Base-by-base conservation (phyloP, 202 grass and related monocot species). In the Setaria italica region DNA sequence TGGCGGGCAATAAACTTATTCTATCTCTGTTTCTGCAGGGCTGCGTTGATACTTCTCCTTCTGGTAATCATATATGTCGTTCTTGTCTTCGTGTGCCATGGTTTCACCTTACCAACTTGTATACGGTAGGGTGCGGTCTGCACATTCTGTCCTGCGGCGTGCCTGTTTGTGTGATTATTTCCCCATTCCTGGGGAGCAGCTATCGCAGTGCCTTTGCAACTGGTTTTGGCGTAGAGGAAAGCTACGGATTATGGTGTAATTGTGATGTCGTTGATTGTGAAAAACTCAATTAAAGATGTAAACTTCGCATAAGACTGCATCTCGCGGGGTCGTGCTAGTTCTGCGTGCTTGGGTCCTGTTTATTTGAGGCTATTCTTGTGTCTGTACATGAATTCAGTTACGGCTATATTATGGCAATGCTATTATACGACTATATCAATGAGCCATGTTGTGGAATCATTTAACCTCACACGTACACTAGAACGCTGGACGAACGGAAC, bases 51-150 rank as follows among this genome's bases (percentile, higher is more conserved):
- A 81, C 55, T 99, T 67, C 77, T 99, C 42, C 90, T 99, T 39
- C 73, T 96, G 70, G 77, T 94, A 42, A 93, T 97, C 83, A 89
- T 97, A 72, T 99, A 99, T 35, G 79, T 97, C 1, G 86, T 88
- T 46, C 94, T 99, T 35, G 94, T 92, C 35, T 99, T 97, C 34
- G 10, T 97, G 34, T 99, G 97, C 78, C 90, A 99, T 88, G 97
- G 94, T 25, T 86, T 96, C 85, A 93, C 90, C 65, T 72, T 99
- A 70, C 92, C 97, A 39, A 88, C 92, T 56, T 99, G 94, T 62
- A 92, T 99, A 56, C 74, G 88, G 70, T 99, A 80, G 90, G 73
- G 42, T 20, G 32, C 30, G 62, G 45, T 70, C 1, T 41, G 34
- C 34, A 35, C 1, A 35, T 2, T 41, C 39, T 41, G 34, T 19